Base-by-base conservation (phyloP, 352 stramenopile genomes). In the Hyaloperonospora brassicae region DNA sequence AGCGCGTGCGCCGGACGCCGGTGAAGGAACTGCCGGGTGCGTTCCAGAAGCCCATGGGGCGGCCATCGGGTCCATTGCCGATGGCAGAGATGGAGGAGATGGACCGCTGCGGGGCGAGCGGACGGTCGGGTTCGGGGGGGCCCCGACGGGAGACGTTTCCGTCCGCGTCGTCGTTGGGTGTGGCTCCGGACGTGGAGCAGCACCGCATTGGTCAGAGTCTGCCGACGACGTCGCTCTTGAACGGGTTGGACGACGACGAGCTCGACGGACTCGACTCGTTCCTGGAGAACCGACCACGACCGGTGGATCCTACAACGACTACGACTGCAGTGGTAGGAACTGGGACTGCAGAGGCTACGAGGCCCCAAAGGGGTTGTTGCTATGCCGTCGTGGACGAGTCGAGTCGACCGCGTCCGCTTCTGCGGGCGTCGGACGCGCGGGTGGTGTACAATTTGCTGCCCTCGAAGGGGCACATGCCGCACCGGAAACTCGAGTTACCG, bases 1-100 rank as follows among this genome's bases (percentile, higher is more conserved):
- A 67, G 31, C 62, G 58, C 36, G 62, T 64, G 5, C 35, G 58
- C 2, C 50, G 53, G 1, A 66, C 58, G 0, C 17, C 17, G 17
- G 17, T 17, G 17, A 17, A 17, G 17, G 17, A 17, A 0, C 17
- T 17, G 17, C 17, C 17, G 17, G 17, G 17, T 17, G 17, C 17
- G 17, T 17, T 46, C 57, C 7, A 35, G 30, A 5, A 60, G 34
- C 21, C 60, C 54, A 14, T 61, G 59, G 35, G 42, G 57, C 50
- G 59, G 61, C 45, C 45, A 57, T 27, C 57, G 56, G 50, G 5
- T 42, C 10, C 10, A 42, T 42, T n/a, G 13, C 55, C 9, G 57
- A 50, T 27, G 38, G 36, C 22, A 55, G 31, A n/a, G 40, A 48
- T 21, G 30, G 53, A 27, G 7, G 36, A 48, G 12, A 47, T 14